phyloP scores from a whole-genome alignment of 345 rosid genomes.

The Eucalyptus curtisii region DNA sequence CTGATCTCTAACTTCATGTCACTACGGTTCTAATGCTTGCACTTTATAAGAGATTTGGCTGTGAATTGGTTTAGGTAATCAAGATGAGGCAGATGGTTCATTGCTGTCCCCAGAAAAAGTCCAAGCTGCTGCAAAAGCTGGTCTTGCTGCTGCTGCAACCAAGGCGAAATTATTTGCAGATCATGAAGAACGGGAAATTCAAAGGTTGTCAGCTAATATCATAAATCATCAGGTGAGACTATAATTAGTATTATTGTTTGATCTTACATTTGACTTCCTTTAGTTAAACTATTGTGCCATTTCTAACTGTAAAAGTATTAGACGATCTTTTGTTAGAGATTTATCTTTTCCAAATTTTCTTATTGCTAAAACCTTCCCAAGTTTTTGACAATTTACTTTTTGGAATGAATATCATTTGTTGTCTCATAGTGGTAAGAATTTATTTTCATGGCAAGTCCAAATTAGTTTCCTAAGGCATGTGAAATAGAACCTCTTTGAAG shows the following conservation, averaged over 20 bases:
- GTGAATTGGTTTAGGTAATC: conserved; percentile 20
- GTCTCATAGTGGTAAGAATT: background rate
- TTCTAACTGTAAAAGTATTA: background rate
- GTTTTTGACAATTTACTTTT: background rate
- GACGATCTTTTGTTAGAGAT: background rate
- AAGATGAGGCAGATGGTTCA: conserved; percentile 34
- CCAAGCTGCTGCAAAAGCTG: conserved; percentile 69
- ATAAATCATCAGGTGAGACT: conserved; percentile 78
- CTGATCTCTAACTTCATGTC: background rate
- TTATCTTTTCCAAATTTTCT: background rate
- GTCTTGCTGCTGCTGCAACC: conserved; percentile 93
- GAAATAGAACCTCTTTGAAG: background rate
- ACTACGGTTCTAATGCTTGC: background rate
- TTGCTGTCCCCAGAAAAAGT: conserved; percentile 59
- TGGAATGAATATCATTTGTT: background rate
- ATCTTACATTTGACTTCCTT: background rate
- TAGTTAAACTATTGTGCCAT: background rate
- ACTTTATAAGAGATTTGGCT: conserved; percentile 23
- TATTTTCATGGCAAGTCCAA: background rate
- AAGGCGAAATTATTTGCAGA: conserved; percentile 96
- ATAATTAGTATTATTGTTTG: background rate
- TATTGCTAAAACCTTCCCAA: background rate
- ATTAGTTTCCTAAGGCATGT: background rate
- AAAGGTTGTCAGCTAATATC: conserved; percentile 90
- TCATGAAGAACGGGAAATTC: conserved; percentile 98